phyloP scores from a whole-genome alignment of 345 rosid genomes.

The Salix brachista region DNA sequence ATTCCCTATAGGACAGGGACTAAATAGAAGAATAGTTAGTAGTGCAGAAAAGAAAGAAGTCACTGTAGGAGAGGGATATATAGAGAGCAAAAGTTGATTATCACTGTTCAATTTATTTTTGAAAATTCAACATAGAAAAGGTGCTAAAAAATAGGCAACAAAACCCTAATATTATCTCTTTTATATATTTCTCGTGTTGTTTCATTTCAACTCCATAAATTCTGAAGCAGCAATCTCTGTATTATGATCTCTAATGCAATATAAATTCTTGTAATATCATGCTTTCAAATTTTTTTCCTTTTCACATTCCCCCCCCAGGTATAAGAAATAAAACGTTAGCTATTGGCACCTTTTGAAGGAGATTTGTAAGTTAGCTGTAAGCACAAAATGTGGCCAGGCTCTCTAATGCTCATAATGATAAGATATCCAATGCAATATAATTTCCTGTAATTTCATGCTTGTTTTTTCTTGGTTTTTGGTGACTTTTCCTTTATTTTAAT shows the following conservation, averaged over 20 bases:
- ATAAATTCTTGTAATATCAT: neutral
- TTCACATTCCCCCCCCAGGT: neutral
- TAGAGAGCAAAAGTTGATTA: too few species aligned
- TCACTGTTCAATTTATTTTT: too few species aligned
- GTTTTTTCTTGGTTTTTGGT: neutral
- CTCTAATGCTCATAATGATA: neutral
- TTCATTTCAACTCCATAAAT: neutral
- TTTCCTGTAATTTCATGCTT: neutral
- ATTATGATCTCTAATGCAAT: neutral
- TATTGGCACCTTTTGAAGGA: neutral
- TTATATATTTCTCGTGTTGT: neutral
- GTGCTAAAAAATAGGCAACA: too few species aligned
- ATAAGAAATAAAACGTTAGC: neutral
- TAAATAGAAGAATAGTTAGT: too few species aligned
- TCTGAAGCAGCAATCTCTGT: neutral
- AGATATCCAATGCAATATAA: neutral
- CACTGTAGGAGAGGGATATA: too few species aligned
- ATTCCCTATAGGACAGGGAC: too few species aligned
- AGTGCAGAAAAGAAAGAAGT: too few species aligned
- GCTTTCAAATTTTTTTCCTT: neutral
- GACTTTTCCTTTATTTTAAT: neutral
- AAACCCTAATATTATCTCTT: too few species aligned
- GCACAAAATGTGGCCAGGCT: neutral
- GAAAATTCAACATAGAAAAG: too few species aligned
- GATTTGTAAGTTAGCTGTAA: neutral